Evolutionary conservation across 1,284 basidiomycete species (phyloP), one percentile per base, ranked within the genome.

Genomic region (Mycosarcoma maydis): DNA sequence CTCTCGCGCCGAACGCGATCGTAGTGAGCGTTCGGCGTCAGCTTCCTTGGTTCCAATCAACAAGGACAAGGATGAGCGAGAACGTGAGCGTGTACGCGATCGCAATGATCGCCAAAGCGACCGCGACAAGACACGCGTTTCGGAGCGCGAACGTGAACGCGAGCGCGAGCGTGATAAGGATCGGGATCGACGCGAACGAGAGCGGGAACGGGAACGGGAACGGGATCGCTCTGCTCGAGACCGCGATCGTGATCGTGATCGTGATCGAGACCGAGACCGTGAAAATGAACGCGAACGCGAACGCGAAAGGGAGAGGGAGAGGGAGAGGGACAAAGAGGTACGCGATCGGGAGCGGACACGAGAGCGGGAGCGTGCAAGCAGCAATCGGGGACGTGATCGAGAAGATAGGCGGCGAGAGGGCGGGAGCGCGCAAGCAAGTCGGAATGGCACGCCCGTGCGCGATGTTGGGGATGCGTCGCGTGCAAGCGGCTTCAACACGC

Each of bases 371-470:
- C 29, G 58, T 27, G 33, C 29, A 14, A 52, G 49, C 5, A 19
- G 38, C 10, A 30, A 49, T 23, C 42, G 48, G n/a, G 55, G 44
- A 11, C 44, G 45, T n/a, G 47, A 49, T 16, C 38, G 48, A 4
- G 50, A 50, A 3, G 56, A 70, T 7, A 33, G 50, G 22, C 45
- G 53, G 41, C 46, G 45, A 10, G 30, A 38, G 3, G 27, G 40
- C 22, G 48, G 51, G 4, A 69, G 53, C 41, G 66, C 50, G 0
- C 66, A 62, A 33, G 39, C 42, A 4, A 69, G 66, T 33, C 50
- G 59, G 2, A 59, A 65, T 37, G 54, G 48, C 13, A 69, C 55
- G 10, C 55, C 59, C 6, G 55, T 46, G 5, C 56, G 53, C 22
- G 56, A 59, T 3, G 19, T 30, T 27, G 52, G 16, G 17, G 64